A percentile compares a stretch with the other conserved stretches of the same genome.
Evolutionary conservation across 768 basidiomycete genomes (phyloP).

Genomic region (Hydnomerulius pinastri): DNA sequence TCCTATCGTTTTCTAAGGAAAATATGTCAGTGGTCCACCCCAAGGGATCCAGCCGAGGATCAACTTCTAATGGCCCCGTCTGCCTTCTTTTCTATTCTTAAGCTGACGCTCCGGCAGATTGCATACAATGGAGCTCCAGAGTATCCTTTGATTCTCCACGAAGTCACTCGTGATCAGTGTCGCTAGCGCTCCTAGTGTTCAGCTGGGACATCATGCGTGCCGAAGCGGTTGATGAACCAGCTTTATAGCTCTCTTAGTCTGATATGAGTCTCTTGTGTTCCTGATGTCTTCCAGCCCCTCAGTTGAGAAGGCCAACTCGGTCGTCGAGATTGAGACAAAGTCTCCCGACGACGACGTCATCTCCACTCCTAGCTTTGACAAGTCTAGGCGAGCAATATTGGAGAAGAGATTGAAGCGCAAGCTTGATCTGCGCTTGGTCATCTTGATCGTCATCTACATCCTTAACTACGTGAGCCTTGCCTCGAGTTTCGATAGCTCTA

Average conservation of each 20-base stretch:
- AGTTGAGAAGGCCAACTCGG: not conserved
- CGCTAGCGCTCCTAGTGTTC: not conserved
- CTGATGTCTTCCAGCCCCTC: not conserved
- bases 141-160: not conserved
- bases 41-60: not conserved
- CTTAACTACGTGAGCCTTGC: conserved; percentile 7
- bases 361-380: not conserved
- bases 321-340: not conserved
- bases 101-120: not conserved
- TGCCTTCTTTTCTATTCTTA: not conserved
- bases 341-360: not conserved
- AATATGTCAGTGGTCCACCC: too few relatives aligned
- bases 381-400: not conserved
- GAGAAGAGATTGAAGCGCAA: conserved; percentile 7
- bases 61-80: not conserved
- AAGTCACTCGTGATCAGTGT: not conserved
- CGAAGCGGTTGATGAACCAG: not conserved
- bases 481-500: not conserved
- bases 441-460: conserved; percentile 10
- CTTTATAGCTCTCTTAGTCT: not conserved
- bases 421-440: conserved; percentile 7
- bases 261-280: not conserved
- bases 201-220: not conserved
- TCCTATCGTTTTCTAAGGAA: too few relatives aligned
- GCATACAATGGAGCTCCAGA: not conserved